Evolutionary conservation across 495 filamentous ascomycete species (phyloP).

Genomic region (Xylona heveae): DNA sequence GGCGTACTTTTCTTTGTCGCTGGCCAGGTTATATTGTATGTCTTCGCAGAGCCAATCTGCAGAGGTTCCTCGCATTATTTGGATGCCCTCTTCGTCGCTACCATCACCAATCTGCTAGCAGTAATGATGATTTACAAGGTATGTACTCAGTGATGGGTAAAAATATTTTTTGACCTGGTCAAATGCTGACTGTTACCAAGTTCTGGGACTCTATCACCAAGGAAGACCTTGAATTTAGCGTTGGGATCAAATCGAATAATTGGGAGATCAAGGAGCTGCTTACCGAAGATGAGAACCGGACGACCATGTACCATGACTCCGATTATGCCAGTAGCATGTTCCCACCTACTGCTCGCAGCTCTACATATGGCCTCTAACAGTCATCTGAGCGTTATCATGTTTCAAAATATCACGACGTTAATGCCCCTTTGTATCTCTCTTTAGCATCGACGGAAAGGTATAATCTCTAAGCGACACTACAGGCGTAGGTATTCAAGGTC

Average conservation of each 20-base stretch:
- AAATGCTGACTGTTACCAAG: slow-evolving; percentile 17
- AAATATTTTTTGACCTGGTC: slow-evolving; percentile 1
- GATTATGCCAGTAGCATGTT: slow-evolving; percentile 40
- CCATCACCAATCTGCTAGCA: slow-evolving; percentile 76
- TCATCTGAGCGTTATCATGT: background rate
- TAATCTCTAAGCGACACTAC: too few species aligned
- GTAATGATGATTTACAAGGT: slow-evolving; percentile 99
- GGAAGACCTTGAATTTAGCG: slow-evolving; percentile 95
- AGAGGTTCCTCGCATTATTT: slow-evolving; percentile 74
- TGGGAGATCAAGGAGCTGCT: slow-evolving; percentile 97
- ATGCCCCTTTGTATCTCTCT: too few species aligned
- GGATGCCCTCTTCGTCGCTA: slow-evolving; percentile 88
- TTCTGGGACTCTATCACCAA: slow-evolving; percentile 99
- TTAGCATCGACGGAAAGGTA: too few species aligned
- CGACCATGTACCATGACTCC: slow-evolving; percentile 56
- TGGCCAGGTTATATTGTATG: slow-evolving; percentile 86
- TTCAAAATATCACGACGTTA: too few species aligned
- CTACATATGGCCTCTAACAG: slow-evolving; percentile 9
- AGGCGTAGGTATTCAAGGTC: too few species aligned
- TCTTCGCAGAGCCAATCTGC: slow-evolving; percentile 72
- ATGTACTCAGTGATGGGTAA: slow-evolving; percentile 15
- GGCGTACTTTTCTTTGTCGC: slow-evolving; percentile 80
- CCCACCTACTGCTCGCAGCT: slow-evolving; percentile 17
- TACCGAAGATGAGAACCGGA: slow-evolving; percentile 68
- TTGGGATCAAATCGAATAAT: slow-evolving; percentile 82